Base-by-base conservation (phyloP, 495 filamentous ascomycete genomes). In the Sabuloglossum arenarium region DNA sequence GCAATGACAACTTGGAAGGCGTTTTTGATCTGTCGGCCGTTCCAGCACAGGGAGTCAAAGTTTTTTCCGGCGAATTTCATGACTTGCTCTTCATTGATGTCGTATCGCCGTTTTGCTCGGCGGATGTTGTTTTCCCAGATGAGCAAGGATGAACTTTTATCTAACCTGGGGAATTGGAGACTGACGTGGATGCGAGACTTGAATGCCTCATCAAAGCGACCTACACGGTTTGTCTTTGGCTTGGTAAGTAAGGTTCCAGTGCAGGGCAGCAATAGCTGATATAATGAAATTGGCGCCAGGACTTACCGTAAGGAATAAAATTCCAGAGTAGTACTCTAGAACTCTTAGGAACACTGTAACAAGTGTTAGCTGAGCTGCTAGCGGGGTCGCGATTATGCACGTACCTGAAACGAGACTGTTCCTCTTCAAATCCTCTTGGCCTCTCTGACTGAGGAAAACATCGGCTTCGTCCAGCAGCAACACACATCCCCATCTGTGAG, bases 1-100 rank as follows among this genome's bases (percentile, higher is more conserved):
- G 62, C 58, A 3, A 58, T 42, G 6, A 60, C 62, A 1, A 60
- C 62, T 19, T 64, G 62, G 53, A 60, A 64, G 27, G 62, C 62
- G 37, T 64, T 64, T 11, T 53, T 28, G 34, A 64, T 64, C 34
- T 64, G 60, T 14, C 62, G 43, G 23, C 60, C 62, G 50, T 64
- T 64, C 62, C 62, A 64, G 2, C 21, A 45, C 3, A 30, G 10
- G 1, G n/a, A 4, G 11, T 57, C 24, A 16, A 34, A 61, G 39
- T 25, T n/a, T 29, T 51, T 19, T 37, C 56, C n/a, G 1, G 42
- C 58, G 12, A 28, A 61, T 39, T 42, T 27, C 8, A 56, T 57
- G 51, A 61, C 50, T 27, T 39, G 6, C 24, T 42, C 12, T 3
- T 53, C 30, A 42, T 54, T 54, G n/a, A 58, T 28, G 1, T 27